Evolutionary conservation across 768 basidiomycete species (phyloP).

Genomic region (Mycena capillaripes): DNA sequence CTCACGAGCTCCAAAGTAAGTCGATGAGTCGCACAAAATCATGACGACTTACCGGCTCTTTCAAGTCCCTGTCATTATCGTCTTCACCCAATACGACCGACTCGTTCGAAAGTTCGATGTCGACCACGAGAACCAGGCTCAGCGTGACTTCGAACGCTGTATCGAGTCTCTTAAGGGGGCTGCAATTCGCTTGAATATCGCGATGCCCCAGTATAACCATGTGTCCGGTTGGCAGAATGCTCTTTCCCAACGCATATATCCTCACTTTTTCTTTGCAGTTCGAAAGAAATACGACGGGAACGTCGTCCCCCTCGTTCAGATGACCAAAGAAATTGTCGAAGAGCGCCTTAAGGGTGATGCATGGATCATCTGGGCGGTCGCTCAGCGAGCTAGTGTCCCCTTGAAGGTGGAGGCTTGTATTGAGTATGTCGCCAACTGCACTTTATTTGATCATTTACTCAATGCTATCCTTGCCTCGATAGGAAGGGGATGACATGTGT

Average conservation of each 20-base stretch:
- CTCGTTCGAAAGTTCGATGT: neutral
- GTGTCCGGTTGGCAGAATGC: neutral
- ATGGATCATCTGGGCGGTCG: slow-evolving; percentile 5
- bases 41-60: neutral
- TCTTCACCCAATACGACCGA: slow-evolving; percentile 13
- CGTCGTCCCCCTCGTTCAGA: neutral
- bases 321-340: neutral
- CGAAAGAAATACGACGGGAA: neutral
- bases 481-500: slow-evolving; percentile 14
- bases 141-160: neutral
- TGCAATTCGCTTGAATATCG: neutral
- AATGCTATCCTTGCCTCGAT: neutral
- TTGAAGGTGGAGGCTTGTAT: slow-evolving; percentile 12
- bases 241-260: neutral
- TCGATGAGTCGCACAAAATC: neutral
- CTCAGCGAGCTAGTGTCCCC: neutral
- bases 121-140: neutral
- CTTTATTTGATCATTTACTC: neutral
- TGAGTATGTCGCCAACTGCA: neutral
- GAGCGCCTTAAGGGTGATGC: slow-evolving; percentile 1
- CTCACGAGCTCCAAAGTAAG: neutral
- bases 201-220: neutral
- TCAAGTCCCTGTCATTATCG: slow-evolving; percentile 1
- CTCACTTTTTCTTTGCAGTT: neutral
- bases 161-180: neutral